These are phyloP conservation scores for Nitzschia sp. DNA, from an alignment of 108 stramenopile genomes.

Conservation along the genomic window DNA sequence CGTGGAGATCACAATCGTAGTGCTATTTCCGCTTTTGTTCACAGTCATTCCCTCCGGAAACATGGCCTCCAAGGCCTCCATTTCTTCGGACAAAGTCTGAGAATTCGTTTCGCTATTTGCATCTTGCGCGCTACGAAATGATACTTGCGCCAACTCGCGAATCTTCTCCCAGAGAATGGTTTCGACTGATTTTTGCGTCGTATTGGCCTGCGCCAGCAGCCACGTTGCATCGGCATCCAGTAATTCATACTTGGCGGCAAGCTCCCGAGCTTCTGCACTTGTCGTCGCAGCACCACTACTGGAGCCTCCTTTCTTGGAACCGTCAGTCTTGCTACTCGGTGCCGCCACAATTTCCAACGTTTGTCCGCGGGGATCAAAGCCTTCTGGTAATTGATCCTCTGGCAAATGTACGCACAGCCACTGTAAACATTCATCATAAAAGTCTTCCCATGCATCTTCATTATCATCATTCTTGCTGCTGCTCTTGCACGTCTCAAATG, in stretches of 20 bases:
- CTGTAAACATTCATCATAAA: slow-evolving; percentile 81
- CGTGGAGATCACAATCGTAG: slow-evolving; percentile 17
- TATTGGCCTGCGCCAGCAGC: slow-evolving; percentile 17
- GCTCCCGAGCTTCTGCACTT: slow-evolving; percentile 12
- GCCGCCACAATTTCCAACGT: slow-evolving; percentile 65
- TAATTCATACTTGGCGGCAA: slow-evolving; percentile 54
- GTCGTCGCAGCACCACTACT: slow-evolving; percentile 1
- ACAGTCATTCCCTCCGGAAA: slow-evolving; percentile 48
- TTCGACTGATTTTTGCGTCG: slow-evolving; percentile 15
- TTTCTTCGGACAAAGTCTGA: slow-evolving; percentile 50
- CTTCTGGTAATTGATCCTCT: slow-evolving; percentile 83
- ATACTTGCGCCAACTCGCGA: slow-evolving; percentile 18
- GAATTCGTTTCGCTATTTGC: slow-evolving; percentile 41
- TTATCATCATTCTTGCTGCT: slow-evolving; percentile 6
- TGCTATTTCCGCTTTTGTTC: background rate
- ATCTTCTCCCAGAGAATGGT: slow-evolving; percentile 47
- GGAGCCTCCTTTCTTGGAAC: slow-evolving; percentile 7
- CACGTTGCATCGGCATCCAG: slow-evolving; percentile 45
- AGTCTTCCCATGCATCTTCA: slow-evolving; percentile 55
- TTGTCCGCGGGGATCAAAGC: slow-evolving; percentile 81
- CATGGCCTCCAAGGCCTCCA: slow-evolving; percentile 78
- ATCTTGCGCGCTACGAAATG: slow-evolving; percentile 11
- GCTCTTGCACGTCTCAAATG: slow-evolving; percentile 31
- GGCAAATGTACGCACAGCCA: slow-evolving; percentile 77
- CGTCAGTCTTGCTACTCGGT: background rate